phyloP scores from a whole-genome alignment of 441 rosid species.

The Erysimum cheiri region DNA sequence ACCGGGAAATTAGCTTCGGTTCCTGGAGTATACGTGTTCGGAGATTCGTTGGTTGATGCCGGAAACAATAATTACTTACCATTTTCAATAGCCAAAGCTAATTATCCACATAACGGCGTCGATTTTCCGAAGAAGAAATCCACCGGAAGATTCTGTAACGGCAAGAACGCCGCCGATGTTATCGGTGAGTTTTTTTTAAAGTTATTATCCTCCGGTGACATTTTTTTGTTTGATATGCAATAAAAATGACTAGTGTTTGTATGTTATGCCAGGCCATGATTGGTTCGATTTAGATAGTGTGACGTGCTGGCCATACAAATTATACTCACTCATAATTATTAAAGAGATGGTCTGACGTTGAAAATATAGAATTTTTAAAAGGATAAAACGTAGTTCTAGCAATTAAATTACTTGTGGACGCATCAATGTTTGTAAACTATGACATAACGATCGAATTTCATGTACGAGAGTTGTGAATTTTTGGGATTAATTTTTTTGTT shows the following conservation, averaged over 20 bases:
- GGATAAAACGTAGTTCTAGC: not conserved
- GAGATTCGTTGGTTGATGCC: conserved; percentile 62
- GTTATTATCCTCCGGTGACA: not conserved
- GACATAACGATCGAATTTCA: not conserved
- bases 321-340: conserved; percentile 5
- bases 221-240: not conserved
- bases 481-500: too few relatives aligned
- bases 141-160: conserved; percentile 67
- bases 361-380: not conserved
- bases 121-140: conserved; percentile 55
- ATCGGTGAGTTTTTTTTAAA: conserved; percentile 48
- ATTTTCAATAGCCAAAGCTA: conserved; percentile 49
- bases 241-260: not conserved
- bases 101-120: conserved; percentile 57
- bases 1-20: conserved; percentile 34
- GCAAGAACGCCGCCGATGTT: conserved; percentile 77
- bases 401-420: not conserved
- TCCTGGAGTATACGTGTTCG: conserved; percentile 57
- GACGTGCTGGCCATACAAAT: conserved; percentile 17
- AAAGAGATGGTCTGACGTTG: not conserved
- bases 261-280: conserved; percentile 6
- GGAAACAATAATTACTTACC: conserved; percentile 60
- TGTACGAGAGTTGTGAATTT: not conserved
- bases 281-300: conserved; percentile 25
- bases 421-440: not conserved